Evolutionary conservation across 768 basidiomycete species (phyloP).

Genomic region (Xerocomus potaroensis): DNA sequence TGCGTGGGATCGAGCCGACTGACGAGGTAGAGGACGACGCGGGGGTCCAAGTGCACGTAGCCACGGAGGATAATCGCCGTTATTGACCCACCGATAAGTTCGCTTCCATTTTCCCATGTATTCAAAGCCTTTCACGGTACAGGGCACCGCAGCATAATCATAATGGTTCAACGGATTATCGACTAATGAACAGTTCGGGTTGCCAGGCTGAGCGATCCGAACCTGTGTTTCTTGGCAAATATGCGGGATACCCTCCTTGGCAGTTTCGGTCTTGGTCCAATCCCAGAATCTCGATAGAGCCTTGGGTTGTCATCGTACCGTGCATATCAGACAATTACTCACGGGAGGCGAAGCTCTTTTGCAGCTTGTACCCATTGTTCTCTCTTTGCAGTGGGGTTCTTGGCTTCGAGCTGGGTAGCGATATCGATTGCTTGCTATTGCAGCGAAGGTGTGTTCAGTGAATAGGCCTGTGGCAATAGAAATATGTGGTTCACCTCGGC

Average conservation of each 20-base stretch:
- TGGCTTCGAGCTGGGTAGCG: conserved; percentile 11
- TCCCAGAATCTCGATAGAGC: conserved; percentile 11
- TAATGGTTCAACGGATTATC: neutral
- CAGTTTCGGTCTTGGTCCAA: neutral
- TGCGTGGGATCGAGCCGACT: too few relatives aligned
- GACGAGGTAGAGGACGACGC: too few relatives aligned
- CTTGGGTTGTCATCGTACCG: neutral
- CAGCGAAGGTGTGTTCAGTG: too few relatives aligned
- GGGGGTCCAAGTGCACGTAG: too few relatives aligned
- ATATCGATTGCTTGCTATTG: conserved; percentile 16
- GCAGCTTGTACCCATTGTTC: conserved; percentile 10
- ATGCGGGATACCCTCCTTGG: neutral
- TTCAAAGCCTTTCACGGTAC: neutral
- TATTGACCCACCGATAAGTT: neutral
- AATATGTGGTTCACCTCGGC: conserved; percentile 5
- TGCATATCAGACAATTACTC: neutral
- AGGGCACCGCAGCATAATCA: neutral
- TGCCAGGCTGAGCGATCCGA: neutral
- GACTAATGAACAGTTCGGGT: neutral
- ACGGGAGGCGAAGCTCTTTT: conserved; percentile 14
- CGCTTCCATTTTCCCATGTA: neutral
- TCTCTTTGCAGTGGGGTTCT: too few relatives aligned
- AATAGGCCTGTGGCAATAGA: neutral
- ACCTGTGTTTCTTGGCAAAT: neutral
- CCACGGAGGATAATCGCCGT: too few relatives aligned